Evolutionary conservation across 768 basidiomycete genomes (phyloP).

Genomic region (Guyanaporus albipodus): DNA sequence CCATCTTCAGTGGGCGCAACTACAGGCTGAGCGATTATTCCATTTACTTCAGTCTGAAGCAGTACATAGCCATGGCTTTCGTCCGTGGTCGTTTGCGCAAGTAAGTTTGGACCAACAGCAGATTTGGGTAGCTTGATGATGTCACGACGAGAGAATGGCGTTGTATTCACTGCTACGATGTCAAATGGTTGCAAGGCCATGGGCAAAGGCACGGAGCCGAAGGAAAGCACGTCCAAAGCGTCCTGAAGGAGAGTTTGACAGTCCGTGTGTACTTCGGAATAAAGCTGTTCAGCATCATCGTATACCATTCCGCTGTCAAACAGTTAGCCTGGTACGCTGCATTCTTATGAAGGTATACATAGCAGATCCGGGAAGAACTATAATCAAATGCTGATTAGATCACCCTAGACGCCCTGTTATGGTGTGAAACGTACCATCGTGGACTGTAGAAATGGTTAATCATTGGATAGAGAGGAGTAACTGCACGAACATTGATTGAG

Average conservation of each 20-base stretch:
- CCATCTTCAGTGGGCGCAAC: constrained; percentile 47
- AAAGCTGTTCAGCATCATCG: constrained; percentile 88
- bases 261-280: constrained; percentile 68
- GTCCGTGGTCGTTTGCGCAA: constrained; percentile 60
- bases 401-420: not conserved
- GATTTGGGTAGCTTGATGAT: constrained; percentile 64
- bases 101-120: constrained; percentile 41
- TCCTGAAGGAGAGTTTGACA: constrained; percentile 68
- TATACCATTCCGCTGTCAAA: constrained; percentile 85
- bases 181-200: constrained; percentile 30
- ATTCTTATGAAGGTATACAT: constrained; percentile 49
- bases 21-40: constrained; percentile 30
- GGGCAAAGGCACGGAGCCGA: constrained; percentile 33
- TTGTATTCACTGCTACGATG: constrained; percentile 75
- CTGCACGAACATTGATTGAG: constrained; percentile 72
- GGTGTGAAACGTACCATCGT: constrained; percentile 56
- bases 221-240: constrained; percentile 60
- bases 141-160: constrained; percentile 74
- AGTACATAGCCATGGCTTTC: constrained; percentile 68
- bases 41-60: constrained; percentile 48
- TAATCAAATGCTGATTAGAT: not conserved
- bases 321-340: not conserved
- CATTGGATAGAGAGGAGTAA: not conserved
- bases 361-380: constrained; percentile 86
- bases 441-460: constrained; percentile 46